Base-by-base conservation (phyloP, 2,329 filamentous ascomycete genomes). In the Fusarium poae region DNA sequence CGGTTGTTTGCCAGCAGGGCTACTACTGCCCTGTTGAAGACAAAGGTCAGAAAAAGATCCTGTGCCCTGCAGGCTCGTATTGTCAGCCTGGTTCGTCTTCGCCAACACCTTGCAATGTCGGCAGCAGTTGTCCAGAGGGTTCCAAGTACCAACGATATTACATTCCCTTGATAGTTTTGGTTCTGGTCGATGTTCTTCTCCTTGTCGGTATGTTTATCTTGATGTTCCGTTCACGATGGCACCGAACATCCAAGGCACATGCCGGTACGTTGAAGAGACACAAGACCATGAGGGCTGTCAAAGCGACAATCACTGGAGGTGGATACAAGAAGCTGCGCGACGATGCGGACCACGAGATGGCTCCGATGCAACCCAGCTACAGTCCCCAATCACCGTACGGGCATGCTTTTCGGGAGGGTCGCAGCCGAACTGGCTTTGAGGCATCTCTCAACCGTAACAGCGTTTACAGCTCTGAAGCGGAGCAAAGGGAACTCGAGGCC, bases 81-180 rank as follows among this genome's bases (percentile, higher is more conserved):
- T 88, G 86, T 62, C 84, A 84, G 30, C 79, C 80, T 1, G 86
- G 86, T 8, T 81, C 83, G 6, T 72, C 80, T 2, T 75, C 79
- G 8, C 83, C 86, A 3, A 83, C 81, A 5, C 82, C 82, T 13
- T 88, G 86, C 62, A 74, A 74, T 18, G 50, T 77, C 5, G 83
- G 82, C 1, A 84, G 84, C 32, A 65, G 73, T 6, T 88, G 86
- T 58, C 82, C 82, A 0, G 79, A 78, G 48, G 81, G 80, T 2
- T 81, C 84, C 5, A 69, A 72, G 2, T 79, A 74, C 45, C 78
- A 87, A 57, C 75, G 80, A 9, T 80, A 79, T 46, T 67, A 83
- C 16, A 74, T 86, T 3, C 85, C 85, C 0, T 37, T 85, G 2
- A 72, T 72, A 6, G 52, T 85, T 10, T 72, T 85, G 12, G 53